phyloP scores from a whole-genome alignment of 768 basidiomycete species.

The Leccinum subgranulosum region DNA sequence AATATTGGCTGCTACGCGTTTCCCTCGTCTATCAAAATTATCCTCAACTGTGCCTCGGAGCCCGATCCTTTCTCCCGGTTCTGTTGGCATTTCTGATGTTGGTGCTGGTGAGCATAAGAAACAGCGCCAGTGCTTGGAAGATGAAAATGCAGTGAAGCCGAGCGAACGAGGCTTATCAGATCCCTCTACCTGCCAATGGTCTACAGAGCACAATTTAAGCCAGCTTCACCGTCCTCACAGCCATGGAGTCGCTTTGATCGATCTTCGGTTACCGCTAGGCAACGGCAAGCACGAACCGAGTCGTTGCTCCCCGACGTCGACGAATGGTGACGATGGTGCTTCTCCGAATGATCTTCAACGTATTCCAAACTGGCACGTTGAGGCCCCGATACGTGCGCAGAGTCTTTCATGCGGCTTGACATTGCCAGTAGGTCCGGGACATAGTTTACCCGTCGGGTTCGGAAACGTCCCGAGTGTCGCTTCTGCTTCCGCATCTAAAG shows the following conservation, averaged over 20 bases:
- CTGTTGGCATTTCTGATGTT: not conserved
- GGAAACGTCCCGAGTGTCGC: constrained; percentile 4
- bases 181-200: not conserved
- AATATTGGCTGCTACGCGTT: not conserved
- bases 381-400: constrained; percentile 8
- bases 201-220: not conserved
- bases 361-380: not conserved
- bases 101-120: not conserved
- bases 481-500: not conserved
- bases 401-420: constrained; percentile 6
- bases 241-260: constrained; percentile 14
- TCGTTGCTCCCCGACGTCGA: constrained; percentile 1
- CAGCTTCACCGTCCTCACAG: not conserved
- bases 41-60: not conserved
- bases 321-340: constrained; percentile 1
- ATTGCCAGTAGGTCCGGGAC: not conserved
- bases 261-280: constrained; percentile 13
- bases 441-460: not conserved
- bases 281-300: not conserved
- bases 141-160: too few species aligned
- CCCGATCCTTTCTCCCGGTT: not conserved
- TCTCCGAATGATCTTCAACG: constrained; percentile 23
- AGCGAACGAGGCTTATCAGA: not conserved
- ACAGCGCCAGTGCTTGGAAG: not conserved
- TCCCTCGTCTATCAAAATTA: constrained; percentile 9